These are phyloP conservation scores for Diutina catenulata DNA, from an alignment of 1,139 yeast genomes.

Conservation along the genomic window DNA sequence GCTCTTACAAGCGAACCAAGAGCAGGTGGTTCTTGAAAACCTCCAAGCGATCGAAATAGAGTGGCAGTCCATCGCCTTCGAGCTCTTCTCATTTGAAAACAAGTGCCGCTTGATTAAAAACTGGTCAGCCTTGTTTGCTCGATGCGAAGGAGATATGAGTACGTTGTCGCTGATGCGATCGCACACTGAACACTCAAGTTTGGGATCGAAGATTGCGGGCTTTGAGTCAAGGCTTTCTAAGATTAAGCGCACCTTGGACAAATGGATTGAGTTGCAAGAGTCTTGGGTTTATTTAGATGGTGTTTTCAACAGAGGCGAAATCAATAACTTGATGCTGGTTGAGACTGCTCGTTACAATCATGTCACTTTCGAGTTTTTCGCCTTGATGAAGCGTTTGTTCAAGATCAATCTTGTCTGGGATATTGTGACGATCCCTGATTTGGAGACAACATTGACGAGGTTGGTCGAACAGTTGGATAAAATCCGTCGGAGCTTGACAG, in stretches of 20 bases:
- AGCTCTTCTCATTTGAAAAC: conserved; percentile 41
- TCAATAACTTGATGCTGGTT: conserved; percentile 51
- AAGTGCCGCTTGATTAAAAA: conserved; percentile 49
- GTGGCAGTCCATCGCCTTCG: conserved; percentile 43
- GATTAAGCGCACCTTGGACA: conserved; percentile 43
- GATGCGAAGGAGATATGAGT: conserved; percentile 48
- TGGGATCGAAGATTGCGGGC: conserved; percentile 45
- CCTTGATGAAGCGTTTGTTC: conserved; percentile 38
- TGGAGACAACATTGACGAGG: conserved; percentile 37
- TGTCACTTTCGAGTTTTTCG: conserved; percentile 49
- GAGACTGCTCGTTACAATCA: conserved; percentile 62
- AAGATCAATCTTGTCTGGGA: conserved; percentile 47
- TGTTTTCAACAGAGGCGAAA: conserved; percentile 50
- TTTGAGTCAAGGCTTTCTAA: conserved; percentile 47
- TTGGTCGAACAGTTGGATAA: conserved; percentile 43
- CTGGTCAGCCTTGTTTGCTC: conserved; percentile 56
- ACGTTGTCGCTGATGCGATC: conserved; percentile 60
- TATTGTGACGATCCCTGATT: conserved; percentile 39
- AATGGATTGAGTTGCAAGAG: conserved; percentile 80
- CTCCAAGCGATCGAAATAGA: conserved; percentile 31
- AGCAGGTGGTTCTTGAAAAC: conserved; percentile 51
- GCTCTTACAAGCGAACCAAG: conserved; percentile 61
- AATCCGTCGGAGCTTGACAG: conserved; percentile 59
- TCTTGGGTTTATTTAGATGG: conserved; percentile 86
- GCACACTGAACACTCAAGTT: conserved; percentile 51